Percentiles rank a stretch among this genome's conserved stretches.
Conservation (phyloP, 371 early-diverging fungal species). For the Mucor irregularis region DNA sequence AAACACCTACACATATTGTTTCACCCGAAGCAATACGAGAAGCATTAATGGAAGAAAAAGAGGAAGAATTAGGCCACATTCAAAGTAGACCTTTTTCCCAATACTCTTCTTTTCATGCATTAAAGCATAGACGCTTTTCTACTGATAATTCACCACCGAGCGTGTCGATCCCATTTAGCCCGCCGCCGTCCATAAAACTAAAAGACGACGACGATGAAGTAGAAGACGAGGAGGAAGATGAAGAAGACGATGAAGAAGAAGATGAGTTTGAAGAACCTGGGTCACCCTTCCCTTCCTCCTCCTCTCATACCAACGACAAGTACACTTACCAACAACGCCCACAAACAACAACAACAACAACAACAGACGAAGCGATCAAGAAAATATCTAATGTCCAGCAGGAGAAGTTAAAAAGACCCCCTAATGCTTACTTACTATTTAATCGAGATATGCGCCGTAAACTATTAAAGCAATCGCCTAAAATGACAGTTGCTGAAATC, state of each 20-base stretch:
- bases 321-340: no score
- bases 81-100: conserved; percentile 21
- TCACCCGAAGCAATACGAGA: conserved; percentile 49
- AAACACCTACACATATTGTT: conserved; percentile 33
- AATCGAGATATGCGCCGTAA: conserved; percentile 61
- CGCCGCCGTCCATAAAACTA: conserved; percentile 1
- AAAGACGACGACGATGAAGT: neutral
- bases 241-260: neutral
- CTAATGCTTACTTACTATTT: conserved; percentile 64
- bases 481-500: conserved; percentile 60
- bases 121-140: conserved; percentile 18
- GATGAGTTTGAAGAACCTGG: neutral
- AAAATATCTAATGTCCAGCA: neutral
- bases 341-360: neutral
- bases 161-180: conserved; percentile 10
- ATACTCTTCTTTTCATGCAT: conserved; percentile 19
- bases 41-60: conserved; percentile 47
- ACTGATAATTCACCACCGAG: conserved; percentile 3
- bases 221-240: neutral
- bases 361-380: neutral
- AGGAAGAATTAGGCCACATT: conserved; percentile 32
- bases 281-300: neutral
- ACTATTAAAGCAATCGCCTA: conserved; percentile 51
- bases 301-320: no score
- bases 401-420: conserved; percentile 55